A percentile compares a stretch with the other conserved stretches of the same genome.
These are phyloP conservation scores for Knoxia roxburghii DNA, from an alignment of 257 asterid genomes.

Conservation along the genomic window DNA sequence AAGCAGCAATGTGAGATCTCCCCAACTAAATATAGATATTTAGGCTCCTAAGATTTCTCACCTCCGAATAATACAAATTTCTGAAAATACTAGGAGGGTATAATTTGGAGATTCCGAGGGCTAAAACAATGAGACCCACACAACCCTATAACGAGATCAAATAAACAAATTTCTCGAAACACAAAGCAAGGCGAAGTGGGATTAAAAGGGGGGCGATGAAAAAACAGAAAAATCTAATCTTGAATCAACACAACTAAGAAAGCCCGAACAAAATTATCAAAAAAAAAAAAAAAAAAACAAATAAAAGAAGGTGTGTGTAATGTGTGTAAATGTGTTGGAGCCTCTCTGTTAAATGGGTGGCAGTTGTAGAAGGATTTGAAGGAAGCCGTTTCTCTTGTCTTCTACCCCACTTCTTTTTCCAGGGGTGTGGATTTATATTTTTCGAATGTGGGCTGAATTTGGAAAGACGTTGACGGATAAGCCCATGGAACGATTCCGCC, in stretches of 20 bases:
- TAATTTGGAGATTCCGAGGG: not conserved
- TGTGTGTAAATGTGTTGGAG: constrained; percentile 19
- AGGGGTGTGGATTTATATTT: constrained; percentile 6
- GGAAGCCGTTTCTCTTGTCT: constrained; percentile 55
- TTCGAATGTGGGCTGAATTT: not conserved
- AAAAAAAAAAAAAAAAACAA: not conserved
- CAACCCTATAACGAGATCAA: not conserved
- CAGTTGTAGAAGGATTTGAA: constrained; percentile 42
- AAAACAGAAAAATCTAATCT: not conserved
- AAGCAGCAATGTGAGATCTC: constrained; percentile 18
- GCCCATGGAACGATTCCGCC: not conserved
- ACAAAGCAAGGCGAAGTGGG: not conserved
- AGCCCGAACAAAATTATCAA: not conserved
- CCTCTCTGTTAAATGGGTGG: constrained; percentile 33
- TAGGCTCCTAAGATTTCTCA: constrained; percentile 9
- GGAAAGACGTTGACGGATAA: not conserved
- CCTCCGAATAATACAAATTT: not conserved
- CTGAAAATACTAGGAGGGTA: not conserved
- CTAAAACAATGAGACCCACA: not conserved
- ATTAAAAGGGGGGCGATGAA: not conserved
- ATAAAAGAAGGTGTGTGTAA: not conserved
- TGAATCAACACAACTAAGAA: not conserved
- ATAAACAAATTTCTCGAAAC: constrained; percentile 6
- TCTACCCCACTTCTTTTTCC: constrained; percentile 25
- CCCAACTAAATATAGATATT: not conserved